Conservation (phyloP, 75 land plant genomes). For the Gnetum montanum region DNA sequence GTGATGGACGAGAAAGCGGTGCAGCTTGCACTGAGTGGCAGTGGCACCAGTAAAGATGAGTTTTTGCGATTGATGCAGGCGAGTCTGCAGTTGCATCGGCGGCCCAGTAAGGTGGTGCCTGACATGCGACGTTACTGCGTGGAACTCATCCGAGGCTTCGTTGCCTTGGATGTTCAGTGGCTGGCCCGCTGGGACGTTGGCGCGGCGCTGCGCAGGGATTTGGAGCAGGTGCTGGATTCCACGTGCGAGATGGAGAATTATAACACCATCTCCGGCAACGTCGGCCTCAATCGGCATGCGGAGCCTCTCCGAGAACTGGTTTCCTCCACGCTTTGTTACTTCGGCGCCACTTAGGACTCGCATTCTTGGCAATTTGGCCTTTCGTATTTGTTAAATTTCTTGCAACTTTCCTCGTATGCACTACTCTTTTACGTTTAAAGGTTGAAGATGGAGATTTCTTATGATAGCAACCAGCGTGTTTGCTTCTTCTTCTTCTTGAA, state of each 20-base stretch:
- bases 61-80: not conserved
- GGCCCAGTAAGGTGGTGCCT: not conserved
- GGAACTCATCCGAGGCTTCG: not conserved
- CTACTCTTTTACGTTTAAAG: too few relatives aligned
- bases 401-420: too few relatives aligned
- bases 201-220: not conserved
- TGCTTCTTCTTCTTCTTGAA: too few relatives aligned
- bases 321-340: too few relatives aligned
- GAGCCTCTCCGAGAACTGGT: slow-evolving; percentile 16
- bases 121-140: not conserved
- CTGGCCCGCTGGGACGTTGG: slow-evolving; percentile 5
- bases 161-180: not conserved
- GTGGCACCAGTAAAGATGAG: slow-evolving; percentile 5
- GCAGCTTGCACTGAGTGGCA: slow-evolving; percentile 5
- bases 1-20: slow-evolving; percentile 14
- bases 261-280: slow-evolving; percentile 24
- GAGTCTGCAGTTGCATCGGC: not conserved
- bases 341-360: too few relatives aligned
- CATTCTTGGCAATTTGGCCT: too few relatives aligned
- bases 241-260: slow-evolving; percentile 4
- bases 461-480: too few relatives aligned
- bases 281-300: slow-evolving; percentile 41
- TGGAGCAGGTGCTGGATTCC: not conserved
- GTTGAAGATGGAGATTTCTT: too few relatives aligned
- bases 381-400: too few relatives aligned